Evolutionary conservation across 345 rosid genomes (phyloP).

Genomic region (Syzygium aqueum): DNA sequence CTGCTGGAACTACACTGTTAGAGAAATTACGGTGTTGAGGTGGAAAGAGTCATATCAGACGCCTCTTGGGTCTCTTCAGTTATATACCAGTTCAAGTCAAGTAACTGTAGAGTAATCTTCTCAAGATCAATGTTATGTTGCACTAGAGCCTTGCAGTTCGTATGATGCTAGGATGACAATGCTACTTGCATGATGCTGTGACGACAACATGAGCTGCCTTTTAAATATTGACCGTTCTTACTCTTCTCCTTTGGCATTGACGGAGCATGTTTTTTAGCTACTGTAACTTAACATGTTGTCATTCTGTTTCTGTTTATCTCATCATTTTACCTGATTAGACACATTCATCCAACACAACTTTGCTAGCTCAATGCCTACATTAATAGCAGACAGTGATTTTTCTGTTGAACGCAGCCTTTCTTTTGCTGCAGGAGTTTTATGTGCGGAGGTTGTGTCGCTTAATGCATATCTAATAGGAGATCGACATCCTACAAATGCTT

Average conservation of each 20-base stretch:
- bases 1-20: not conserved
- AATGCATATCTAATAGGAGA: not conserved
- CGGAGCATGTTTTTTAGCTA: not conserved
- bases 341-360: not conserved
- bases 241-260: not conserved
- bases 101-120: not conserved
- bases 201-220: not conserved
- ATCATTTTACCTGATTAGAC: not conserved
- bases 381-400: not conserved
- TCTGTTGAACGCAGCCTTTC: not conserved
- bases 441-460: slow-evolving; percentile 1
- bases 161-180: not conserved
- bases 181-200: not conserved
- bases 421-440: slow-evolving; percentile 29
- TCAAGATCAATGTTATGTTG: not conserved
- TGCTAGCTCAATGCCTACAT: not conserved
- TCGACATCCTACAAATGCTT: not conserved
- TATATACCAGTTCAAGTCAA: not conserved
- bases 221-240: not conserved
- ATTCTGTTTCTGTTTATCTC: not conserved
- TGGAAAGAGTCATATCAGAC: not conserved
- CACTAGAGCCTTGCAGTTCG: not conserved
- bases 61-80: not conserved
- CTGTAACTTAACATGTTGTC: not conserved
- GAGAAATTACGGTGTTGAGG: not conserved